Conservation (phyloP, 1,284 basidiomycete species). For the Microbotryum lychnidis-dioicae region DNA sequence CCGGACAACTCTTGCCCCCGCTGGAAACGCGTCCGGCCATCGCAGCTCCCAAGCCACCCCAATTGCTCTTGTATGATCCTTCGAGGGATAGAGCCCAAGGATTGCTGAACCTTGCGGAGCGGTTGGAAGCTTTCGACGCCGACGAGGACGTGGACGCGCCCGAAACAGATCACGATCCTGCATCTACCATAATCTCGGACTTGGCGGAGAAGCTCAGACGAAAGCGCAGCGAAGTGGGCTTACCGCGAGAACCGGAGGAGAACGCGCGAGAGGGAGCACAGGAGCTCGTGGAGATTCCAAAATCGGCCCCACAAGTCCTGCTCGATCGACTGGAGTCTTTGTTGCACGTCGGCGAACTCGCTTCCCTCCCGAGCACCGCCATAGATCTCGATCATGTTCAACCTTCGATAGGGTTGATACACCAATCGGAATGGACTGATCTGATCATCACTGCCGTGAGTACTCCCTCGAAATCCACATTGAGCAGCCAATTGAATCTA, state of each 20-base stretch:
- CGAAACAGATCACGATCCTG: neutral
- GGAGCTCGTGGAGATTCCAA: neutral
- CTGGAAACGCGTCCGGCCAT: neutral
- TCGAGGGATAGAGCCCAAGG: slow-evolving; percentile 6
- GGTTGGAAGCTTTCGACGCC: slow-evolving; percentile 10
- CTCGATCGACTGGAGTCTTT: slow-evolving; percentile 7
- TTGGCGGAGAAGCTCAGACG: slow-evolving; percentile 6
- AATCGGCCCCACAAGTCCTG: neutral
- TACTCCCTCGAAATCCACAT: neutral
- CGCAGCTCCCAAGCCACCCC: slow-evolving; percentile 3
- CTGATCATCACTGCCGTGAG: slow-evolving; percentile 44
- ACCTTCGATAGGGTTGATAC: slow-evolving; percentile 40
- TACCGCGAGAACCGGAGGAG: neutral
- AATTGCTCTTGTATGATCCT: slow-evolving; percentile 8
- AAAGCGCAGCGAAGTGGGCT: neutral
- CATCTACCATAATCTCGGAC: neutral
- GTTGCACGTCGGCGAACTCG: too few relatives aligned
- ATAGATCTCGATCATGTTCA: neutral
- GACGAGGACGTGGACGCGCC: slow-evolving; percentile 1
- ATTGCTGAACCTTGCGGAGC: slow-evolving; percentile 13
- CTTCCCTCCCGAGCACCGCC: neutral
- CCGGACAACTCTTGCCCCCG: slow-evolving; percentile 10
- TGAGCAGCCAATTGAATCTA: too few relatives aligned
- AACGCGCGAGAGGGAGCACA: neutral
- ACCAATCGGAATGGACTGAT: slow-evolving; percentile 49